Conservation (phyloP, 225 moss, liverwort and hornwort genomes). For the Pleurozium schreberi region DNA sequence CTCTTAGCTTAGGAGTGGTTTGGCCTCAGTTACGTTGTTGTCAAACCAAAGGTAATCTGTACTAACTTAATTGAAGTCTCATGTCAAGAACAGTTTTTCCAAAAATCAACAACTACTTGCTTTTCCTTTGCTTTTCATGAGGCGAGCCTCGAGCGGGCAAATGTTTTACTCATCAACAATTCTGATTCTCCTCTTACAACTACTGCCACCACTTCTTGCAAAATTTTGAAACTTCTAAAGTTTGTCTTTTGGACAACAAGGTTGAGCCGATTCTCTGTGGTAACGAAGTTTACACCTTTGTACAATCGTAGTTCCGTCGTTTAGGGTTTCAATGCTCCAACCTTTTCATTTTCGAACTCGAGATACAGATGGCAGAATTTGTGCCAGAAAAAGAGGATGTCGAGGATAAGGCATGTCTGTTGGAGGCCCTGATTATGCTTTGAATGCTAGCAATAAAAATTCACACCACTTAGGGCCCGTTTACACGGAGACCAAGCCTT, state of each 20-base stretch:
- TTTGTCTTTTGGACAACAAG: neutral
- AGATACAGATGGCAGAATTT: neutral
- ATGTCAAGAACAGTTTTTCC: neutral
- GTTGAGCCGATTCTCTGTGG: fast-evolving
- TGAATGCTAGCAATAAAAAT: neutral
- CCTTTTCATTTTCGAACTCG: neutral
- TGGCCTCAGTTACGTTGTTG: neutral
- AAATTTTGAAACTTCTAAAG: fast-evolving
- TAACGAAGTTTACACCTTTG: neutral
- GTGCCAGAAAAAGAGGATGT: fast-evolving
- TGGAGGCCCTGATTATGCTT: neutral
- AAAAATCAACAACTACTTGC: neutral
- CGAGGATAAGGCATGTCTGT: neutral
- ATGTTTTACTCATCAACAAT: fast-evolving
- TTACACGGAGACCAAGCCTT: too few relatives aligned
- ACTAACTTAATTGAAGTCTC: neutral
- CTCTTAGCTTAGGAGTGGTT: neutral
- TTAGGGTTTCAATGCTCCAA: neutral
- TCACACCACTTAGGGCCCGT: too few relatives aligned
- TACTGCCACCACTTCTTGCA: neutral
- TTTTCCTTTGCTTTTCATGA: fast-evolving
- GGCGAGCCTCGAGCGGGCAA: fast-evolving
- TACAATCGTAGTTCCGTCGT: neutral
- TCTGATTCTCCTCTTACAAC: neutral
- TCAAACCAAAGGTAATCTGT: too few relatives aligned